Percentiles rank a stretch among this genome's conserved stretches.
Evolutionary conservation across 345 rosid species (phyloP).

Genomic region (Raphanus sativus): DNA sequence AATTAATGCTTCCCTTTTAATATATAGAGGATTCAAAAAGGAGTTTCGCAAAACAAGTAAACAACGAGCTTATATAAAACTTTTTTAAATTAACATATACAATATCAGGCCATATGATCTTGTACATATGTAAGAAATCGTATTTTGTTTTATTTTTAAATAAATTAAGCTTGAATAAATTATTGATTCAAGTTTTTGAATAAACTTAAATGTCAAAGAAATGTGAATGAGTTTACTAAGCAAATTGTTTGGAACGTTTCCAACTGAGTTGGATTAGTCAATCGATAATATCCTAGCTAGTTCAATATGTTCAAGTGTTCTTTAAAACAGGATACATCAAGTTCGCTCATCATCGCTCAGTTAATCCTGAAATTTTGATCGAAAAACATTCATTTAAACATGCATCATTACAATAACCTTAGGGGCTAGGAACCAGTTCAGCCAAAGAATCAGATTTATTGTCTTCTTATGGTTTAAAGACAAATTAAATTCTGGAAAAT

Average conservation of each 20-base stretch:
- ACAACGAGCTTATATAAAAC: not conserved
- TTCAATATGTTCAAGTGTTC: not conserved
- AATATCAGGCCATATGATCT: slow-evolving; percentile 19
- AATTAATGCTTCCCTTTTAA: no score
- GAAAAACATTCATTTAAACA: not conserved
- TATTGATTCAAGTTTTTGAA: not conserved
- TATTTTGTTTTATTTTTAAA: not conserved
- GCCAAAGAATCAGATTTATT: not conserved
- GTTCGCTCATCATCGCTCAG: not conserved
- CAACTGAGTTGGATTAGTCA: not conserved
- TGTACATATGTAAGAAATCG: slow-evolving; percentile 18
- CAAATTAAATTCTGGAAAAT: not conserved
- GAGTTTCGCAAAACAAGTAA: not conserved
- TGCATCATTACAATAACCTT: not conserved
- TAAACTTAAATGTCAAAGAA: not conserved
- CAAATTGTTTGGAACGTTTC: not conserved
- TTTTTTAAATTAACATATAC: not conserved
- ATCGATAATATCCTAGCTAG: not conserved
- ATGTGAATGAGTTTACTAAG: not conserved
- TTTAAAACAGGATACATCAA: not conserved
- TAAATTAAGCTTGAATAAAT: not conserved
- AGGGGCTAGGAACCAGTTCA: not conserved
- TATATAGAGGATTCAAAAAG: no score
- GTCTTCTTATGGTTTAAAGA: not conserved
- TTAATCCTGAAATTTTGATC: not conserved